These are phyloP conservation scores for Sechiopsis laciniata DNA, from an alignment of 306 rosid genomes.

Conservation along the genomic window DNA sequence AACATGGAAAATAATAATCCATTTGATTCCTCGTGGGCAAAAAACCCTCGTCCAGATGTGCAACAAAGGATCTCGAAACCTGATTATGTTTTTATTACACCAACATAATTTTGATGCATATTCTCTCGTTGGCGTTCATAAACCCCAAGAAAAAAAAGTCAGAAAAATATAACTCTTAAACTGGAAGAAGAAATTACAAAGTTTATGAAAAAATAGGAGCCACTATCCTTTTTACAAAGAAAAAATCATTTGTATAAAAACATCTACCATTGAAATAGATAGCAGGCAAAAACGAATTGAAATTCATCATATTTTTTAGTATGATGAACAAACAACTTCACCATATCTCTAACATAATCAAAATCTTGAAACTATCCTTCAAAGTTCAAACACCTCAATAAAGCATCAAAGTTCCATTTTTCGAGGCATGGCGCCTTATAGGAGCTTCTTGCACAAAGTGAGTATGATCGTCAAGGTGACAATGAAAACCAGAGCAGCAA, in stretches of 20 bases:
- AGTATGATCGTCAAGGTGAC: neutral
- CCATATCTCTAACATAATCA: slow-evolving; percentile 5
- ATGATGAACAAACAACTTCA: neutral
- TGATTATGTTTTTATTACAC: neutral
- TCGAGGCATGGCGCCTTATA: neutral
- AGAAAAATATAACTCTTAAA: neutral
- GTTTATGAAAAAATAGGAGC: neutral
- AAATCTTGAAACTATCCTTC: neutral
- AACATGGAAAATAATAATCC: neutral
- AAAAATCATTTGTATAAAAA: neutral
- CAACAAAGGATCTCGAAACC: neutral
- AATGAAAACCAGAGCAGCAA: neutral
- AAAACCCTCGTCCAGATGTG: neutral
- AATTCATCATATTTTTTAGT: neutral
- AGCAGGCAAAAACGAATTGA: neutral
- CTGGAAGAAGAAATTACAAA: neutral
- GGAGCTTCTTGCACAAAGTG: slow-evolving; percentile 10
- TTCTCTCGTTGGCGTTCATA: neutral
- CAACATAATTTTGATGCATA: neutral
- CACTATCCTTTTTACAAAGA: neutral
- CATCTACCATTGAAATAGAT: neutral
- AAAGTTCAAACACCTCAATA: neutral
- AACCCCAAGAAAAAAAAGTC: neutral
- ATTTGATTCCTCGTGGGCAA: neutral
- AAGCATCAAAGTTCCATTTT: no score